Evolutionary conservation across 2,329 filamentous ascomycete species (phyloP).

Genomic region (Botryotinia calthae): DNA sequence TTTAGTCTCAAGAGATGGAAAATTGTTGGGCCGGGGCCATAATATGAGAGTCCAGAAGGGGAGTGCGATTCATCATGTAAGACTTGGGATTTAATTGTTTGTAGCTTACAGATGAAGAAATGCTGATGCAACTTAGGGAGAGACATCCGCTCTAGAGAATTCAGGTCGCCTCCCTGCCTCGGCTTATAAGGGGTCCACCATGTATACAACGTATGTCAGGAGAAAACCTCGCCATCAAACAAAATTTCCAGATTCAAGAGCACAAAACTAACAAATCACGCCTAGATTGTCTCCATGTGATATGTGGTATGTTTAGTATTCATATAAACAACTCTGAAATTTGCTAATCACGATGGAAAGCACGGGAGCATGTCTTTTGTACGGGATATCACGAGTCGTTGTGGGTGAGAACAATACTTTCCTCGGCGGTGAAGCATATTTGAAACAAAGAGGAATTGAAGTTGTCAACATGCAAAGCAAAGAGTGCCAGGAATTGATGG

Average conservation of each 20-base stretch:
- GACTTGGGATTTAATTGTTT: constrained; percentile 30
- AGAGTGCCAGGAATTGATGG: constrained; percentile 67
- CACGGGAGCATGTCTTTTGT: constrained; percentile 73
- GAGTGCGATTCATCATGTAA: constrained; percentile 69
- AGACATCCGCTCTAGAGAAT: constrained; percentile 73
- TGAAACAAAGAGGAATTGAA: constrained; percentile 66
- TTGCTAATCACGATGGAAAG: constrained; percentile 28
- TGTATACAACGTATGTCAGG: constrained; percentile 64
- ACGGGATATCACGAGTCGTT: constrained; percentile 71
- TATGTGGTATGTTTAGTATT: constrained; percentile 54
- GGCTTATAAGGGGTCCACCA: constrained; percentile 69
- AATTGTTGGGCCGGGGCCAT: constrained; percentile 67
- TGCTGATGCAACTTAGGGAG: constrained; percentile 52
- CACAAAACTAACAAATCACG: constrained; percentile 3
- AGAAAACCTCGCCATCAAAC: neutral
- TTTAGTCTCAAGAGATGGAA: constrained; percentile 66
- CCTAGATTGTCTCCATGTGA: constrained; percentile 65
- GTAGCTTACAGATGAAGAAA: neutral
- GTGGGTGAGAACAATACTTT: constrained; percentile 77
- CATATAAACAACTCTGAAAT: neutral
- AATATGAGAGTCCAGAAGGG: constrained; percentile 74
- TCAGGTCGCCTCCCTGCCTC: constrained; percentile 69
- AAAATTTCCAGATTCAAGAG: neutral
- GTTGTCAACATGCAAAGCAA: constrained; percentile 67
- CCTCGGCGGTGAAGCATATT: constrained; percentile 64